Evolutionary conservation across 2,329 filamentous ascomycete species (phyloP).

Genomic region (Aureobasidium sp.): DNA sequence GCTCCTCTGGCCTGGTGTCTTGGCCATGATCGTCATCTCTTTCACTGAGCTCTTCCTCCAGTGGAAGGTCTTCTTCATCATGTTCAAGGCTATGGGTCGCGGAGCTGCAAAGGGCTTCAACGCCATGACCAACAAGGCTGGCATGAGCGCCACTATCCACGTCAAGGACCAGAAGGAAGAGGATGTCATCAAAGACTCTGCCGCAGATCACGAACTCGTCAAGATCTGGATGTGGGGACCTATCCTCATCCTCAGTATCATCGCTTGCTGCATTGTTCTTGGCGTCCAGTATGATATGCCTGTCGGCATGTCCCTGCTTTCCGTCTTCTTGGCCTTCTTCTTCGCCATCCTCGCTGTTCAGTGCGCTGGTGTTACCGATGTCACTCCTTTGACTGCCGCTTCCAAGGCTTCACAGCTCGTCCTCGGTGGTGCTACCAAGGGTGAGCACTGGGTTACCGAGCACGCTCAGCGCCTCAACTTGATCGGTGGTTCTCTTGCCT

Average conservation of each 20-base stretch:
- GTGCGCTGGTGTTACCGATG: slow-evolving; percentile 48
- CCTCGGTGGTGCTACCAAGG: slow-evolving; percentile 57
- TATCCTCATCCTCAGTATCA: slow-evolving; percentile 42
- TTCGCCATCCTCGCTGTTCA: slow-evolving; percentile 58
- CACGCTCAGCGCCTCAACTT: slow-evolving; percentile 59
- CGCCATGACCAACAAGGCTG: slow-evolving; percentile 17
- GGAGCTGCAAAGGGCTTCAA: slow-evolving; percentile 40
- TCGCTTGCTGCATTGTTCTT: slow-evolving; percentile 48
- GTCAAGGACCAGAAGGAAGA: slow-evolving; percentile 24
- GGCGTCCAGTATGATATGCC: slow-evolving; percentile 50
- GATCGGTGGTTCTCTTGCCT: slow-evolving; percentile 49
- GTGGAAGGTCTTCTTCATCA: slow-evolving; percentile 40
- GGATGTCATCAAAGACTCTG: slow-evolving; percentile 45
- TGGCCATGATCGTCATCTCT: slow-evolving; percentile 45
- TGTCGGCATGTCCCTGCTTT: slow-evolving; percentile 50
- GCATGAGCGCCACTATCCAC: not conserved
- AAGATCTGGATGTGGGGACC: slow-evolving; percentile 48
- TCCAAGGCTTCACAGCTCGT: slow-evolving; percentile 64
- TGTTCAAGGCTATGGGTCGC: slow-evolving; percentile 45
- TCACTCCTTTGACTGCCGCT: slow-evolving; percentile 58
- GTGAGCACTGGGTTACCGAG: slow-evolving; percentile 42
- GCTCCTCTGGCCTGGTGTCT: slow-evolving; percentile 47
- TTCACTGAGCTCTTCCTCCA: slow-evolving; percentile 36
- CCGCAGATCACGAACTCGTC: slow-evolving; percentile 42
- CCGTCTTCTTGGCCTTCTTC: slow-evolving; percentile 52